Evolutionary conservation across 2,329 filamentous ascomycete species (phyloP).

Genomic region (Meredithiella fracta): DNA sequence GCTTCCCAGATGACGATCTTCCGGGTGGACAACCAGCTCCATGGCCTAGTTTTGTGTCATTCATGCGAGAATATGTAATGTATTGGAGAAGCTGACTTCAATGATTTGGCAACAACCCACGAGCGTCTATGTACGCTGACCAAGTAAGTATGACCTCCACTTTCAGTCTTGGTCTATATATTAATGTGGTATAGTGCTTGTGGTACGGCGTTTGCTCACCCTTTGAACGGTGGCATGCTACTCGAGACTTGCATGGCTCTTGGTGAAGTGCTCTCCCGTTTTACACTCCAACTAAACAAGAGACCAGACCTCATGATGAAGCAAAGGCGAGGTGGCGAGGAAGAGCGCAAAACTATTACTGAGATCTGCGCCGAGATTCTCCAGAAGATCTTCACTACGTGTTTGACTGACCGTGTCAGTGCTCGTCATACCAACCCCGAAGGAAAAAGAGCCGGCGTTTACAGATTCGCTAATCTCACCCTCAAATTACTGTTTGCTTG

Average conservation of each 20-base stretch:
- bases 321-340: constrained; percentile 31
- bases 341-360: constrained; percentile 60
- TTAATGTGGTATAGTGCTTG: too few species aligned
- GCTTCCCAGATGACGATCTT: constrained; percentile 44
- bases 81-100: constrained; percentile 69
- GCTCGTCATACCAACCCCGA: constrained; percentile 52
- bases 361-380: constrained; percentile 80
- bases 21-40: constrained; percentile 42
- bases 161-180: too few species aligned
- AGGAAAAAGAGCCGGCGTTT: constrained; percentile 75
- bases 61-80: constrained; percentile 64
- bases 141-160: constrained; percentile 40
- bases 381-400: constrained; percentile 80
- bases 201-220: constrained; percentile 64
- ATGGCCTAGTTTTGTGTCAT: constrained; percentile 63
- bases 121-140: constrained; percentile 56
- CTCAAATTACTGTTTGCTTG: constrained; percentile 78
- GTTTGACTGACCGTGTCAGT: constrained; percentile 62
- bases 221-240: constrained; percentile 63
- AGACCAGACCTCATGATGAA: constrained; percentile 52
- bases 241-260: constrained; percentile 71
- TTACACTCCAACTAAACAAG: constrained; percentile 72
- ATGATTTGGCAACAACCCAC: constrained; percentile 60
- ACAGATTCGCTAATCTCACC: constrained; percentile 81
- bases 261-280: constrained; percentile 60